phyloP scores from a whole-genome alignment of 129 eudicot genomes.

The Logfia minima region DNA sequence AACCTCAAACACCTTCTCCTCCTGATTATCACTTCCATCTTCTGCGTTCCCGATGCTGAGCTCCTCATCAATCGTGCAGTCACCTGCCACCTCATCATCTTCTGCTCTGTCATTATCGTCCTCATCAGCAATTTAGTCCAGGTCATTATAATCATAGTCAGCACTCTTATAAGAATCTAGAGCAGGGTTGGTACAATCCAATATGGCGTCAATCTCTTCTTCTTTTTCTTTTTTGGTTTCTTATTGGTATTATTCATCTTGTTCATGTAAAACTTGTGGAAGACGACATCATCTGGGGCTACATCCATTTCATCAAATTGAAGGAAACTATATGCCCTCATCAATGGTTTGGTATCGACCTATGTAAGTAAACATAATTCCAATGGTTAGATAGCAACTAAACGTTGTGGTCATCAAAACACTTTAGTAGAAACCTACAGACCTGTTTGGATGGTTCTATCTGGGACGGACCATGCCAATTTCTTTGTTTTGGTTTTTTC shows the following conservation, averaged over 20 bases:
- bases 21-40: constrained; percentile 54
- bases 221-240: constrained; percentile 88
- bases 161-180: constrained; percentile 42
- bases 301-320: constrained; percentile 83
- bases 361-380: constrained; percentile 6
- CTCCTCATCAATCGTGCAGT: constrained; percentile 42
- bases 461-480: constrained; percentile 93
- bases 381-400: neutral
- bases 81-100: constrained; percentile 59
- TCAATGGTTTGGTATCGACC: constrained; percentile 77
- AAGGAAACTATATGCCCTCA: constrained; percentile 67
- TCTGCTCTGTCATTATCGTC: constrained; percentile 40
- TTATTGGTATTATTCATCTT: constrained; percentile 58
- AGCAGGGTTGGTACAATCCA: constrained; percentile 50
- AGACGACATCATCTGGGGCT: constrained; percentile 89
- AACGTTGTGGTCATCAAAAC: neutral
- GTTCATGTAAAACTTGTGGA: constrained; percentile 88
- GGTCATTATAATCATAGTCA: constrained; percentile 77
- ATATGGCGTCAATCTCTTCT: constrained; percentile 64
- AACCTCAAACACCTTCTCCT: constrained; percentile 25
- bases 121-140: constrained; percentile 60
- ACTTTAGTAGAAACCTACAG: neutral
- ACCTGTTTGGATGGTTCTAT: constrained; percentile 97
- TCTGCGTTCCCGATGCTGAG: no score
- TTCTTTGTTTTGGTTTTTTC: constrained; percentile 85